Evolutionary conservation across 305 asterid species (phyloP), one percentile per base, ranked within the genome.

Genomic region (Ajuga reptans): DNA sequence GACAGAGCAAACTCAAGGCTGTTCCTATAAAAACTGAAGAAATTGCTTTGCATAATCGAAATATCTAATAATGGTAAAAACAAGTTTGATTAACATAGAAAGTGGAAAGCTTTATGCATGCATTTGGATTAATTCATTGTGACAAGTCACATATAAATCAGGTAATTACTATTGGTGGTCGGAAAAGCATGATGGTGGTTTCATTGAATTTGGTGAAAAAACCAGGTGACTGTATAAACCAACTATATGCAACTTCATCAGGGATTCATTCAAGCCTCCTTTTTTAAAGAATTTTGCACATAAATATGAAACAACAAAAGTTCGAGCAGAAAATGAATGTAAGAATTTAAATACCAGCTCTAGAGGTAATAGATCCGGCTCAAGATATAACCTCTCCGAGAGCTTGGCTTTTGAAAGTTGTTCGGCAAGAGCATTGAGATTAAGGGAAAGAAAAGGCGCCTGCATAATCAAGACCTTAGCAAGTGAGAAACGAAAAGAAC

Each of bases 381-480:
- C 95, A 16, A 90, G 50, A 66, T 88, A 90, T 76, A 88, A 82
- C 81, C 96, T 85, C 75, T 86, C 86, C 6, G 90, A 82, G 70
- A 86, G 79, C 78, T 81, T 78, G 50, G 88, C 81, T 83, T 87
- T 92, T 60, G 83, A 82, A 81, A 92, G 89, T 80, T 85, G 91
- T 66, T 84, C 83, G 3, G 95, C 84, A 61, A 92, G 95, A 47
- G 84, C 72, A 61, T 84, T 78, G 71, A 92, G 72, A 84, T 90
- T 79, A 37, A 92, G 93, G 9, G 97, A 90, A 67, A 92, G 87
- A 80, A 92, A 92, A 21, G 97, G 77, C 11, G 84, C 84, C 98
- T 92, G 89, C 79, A 78, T 49, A 63, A 51, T 50, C 9, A 77
- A 65, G 65, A 77, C 61, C 31, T 37, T 8, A 62, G 18, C 37